Base-by-base conservation (phyloP, 768 basidiomycete genomes). In the Serendipita sp. region DNA sequence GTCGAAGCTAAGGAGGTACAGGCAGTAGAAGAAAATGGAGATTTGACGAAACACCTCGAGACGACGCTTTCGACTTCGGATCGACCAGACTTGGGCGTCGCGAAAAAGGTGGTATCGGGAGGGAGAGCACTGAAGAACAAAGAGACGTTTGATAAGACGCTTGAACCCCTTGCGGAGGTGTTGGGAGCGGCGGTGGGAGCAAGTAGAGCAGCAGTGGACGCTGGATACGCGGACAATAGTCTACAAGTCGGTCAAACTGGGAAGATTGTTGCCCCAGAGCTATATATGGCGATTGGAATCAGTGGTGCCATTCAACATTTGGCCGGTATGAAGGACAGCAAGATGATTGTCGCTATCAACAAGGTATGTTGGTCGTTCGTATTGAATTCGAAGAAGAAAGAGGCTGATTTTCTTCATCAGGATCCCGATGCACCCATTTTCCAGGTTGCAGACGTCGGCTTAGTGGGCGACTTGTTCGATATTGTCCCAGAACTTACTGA, bases 221-320 rank as follows among this genome's bases (percentile, higher is more conserved):
- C 93, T 32, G 96, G 96, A 1, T 98, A 98, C 71, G 92, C 92
- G 34, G 96, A 98, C 74, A 98, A 98, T 76, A 93, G 91, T 3
- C 72, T 97, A 62, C 96, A 99, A 75, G 96, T 99, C n/a, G 96
- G 96, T 28, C 96, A 99, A 78, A 99, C 96, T 0, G 96, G 96
- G 64, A 98, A 98, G 76, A 89, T 99, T 41, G 94, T 98, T 47
- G 95, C 96, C 2, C 95, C 96, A 0, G 90, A 95, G 72, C 77
- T 99, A 63, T 99, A 99, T 75, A 82, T 98, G 75, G 96, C 96
- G 2, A 75, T 98, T 58, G 96, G 96, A 62, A 98, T 99, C 70
- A 96, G 93, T 7, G 96, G 96, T 16, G 96, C 96, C 13, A 99
- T 98, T 70, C 96, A 99, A 76, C 96, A 99, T 77, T 78, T 98